Evolutionary conservation across 2,329 filamentous ascomycete species (phyloP), one percentile per base, ranked within the genome.

Genomic region (Zasmidium citrigriseum): DNA sequence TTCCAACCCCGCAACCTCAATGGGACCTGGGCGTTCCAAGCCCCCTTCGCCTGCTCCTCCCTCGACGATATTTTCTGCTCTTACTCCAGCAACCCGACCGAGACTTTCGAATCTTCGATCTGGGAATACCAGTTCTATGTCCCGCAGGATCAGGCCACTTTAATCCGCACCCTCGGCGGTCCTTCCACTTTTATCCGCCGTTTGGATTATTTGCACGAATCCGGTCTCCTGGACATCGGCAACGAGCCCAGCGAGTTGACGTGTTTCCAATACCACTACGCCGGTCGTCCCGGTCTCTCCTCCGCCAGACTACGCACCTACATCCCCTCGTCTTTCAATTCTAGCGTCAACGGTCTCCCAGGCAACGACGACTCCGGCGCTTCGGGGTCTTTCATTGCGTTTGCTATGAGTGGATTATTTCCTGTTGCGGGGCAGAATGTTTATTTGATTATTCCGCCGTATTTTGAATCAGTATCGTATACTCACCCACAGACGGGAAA

Each of bases 61-160:
- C 78, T 87, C 47, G 80, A 83, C 61, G 80, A 27, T 7, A 60
- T 77, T 44, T 80, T 79, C 46, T 75, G 74, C 0, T 75, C 73
- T 1, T 82, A 80, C 64, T 81, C 79, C 54, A 72, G 81, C 9
- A 79, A 78, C 29, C 67, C 75, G 0, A 79, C 82, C 2, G 88
- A 90, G 72, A 91, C 88, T 0, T 91, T 88, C 62, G 89, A 91
- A 70, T 85, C 83, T 46, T 86, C 84, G 54, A 78, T 83, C 2
- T 91, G 88, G 88, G 83, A 90, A 60, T 90, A 91, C 66, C 83
- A 83, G 20, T 91, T 89, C 63, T 78, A 74, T 45, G 76, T 77
- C 0, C 77, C 77, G 0, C 76, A 78, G 20, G 76, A 78, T 50
- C 67, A 76, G 46, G 63, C 68, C 0, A 68, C 68, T n/a, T 60